Conservation (phyloP, 1,139 yeast genomes). For the Saccharomyces pastorianus region DNA sequence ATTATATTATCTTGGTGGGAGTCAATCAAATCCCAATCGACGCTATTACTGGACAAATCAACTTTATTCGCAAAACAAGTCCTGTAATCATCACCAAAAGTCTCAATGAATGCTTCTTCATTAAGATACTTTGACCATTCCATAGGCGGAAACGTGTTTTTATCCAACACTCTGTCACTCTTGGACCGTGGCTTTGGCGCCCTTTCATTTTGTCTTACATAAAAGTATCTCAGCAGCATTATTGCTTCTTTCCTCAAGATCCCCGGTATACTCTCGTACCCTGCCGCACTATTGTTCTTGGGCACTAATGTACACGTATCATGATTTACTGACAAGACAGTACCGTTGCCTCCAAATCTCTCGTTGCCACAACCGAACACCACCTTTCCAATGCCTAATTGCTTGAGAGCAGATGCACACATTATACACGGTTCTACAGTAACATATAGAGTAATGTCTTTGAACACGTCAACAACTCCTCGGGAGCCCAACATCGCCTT, state of each 20-base stretch:
- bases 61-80: slow-evolving; percentile 27
- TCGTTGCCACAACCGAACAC: slow-evolving; percentile 92
- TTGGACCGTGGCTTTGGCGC: slow-evolving; percentile 80
- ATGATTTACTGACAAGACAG: slow-evolving; percentile 57
- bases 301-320: slow-evolving; percentile 32
- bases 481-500: slow-evolving; percentile 11
- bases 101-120: slow-evolving; percentile 38
- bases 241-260: slow-evolving; percentile 75
- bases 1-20: slow-evolving; percentile 19
- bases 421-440: slow-evolving; percentile 97
- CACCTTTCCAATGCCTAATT: slow-evolving; percentile 62
- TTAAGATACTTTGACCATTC: slow-evolving; percentile 43
- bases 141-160: slow-evolving; percentile 53
- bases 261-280: slow-evolving; percentile 57
- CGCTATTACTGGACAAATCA: slow-evolving; percentile 21
- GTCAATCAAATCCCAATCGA: slow-evolving; percentile 30
- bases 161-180: slow-evolving; percentile 65
- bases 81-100: slow-evolving; percentile 43
- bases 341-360: slow-evolving; percentile 93
- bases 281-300: slow-evolving; percentile 3
- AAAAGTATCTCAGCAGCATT: slow-evolving; percentile 69
- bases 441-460: slow-evolving; percentile 62
- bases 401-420: slow-evolving; percentile 93
- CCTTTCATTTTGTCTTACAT: slow-evolving; percentile 71
- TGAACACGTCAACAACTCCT: slow-evolving; percentile 33